Conservation (phyloP, 495 filamentous ascomycete genomes). For the Penicillium macrosclerotiorum region DNA sequence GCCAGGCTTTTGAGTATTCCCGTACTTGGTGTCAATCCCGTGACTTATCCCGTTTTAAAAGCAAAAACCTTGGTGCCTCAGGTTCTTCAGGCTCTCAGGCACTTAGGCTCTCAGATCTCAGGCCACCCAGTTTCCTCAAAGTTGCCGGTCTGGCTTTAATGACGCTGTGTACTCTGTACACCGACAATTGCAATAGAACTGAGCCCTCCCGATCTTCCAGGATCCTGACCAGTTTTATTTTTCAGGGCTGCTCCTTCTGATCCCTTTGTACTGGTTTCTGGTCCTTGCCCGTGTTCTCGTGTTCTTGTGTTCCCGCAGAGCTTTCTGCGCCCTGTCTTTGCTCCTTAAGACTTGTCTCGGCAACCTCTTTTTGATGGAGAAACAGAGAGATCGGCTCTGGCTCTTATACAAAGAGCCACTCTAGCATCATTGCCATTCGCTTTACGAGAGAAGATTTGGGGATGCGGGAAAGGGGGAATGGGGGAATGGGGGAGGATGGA, state of each 20-base stretch:
- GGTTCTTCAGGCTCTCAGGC: conserved; percentile 7
- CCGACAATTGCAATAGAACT: not conserved
- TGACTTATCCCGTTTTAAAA: conserved; percentile 3
- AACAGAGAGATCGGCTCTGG: conserved; percentile 25
- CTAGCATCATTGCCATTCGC: conserved; percentile 43
- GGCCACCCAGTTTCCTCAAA: too few relatives aligned
- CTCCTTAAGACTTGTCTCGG: conserved; percentile 29
- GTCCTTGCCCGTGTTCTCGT: conserved; percentile 12
- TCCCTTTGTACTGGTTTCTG: conserved; percentile 17
- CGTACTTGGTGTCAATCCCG: conserved; percentile 4
- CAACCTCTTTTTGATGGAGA: conserved; percentile 24
- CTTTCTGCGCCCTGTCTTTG: conserved; percentile 16
- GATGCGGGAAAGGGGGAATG: conserved; percentile 20
- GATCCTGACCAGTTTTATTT: conserved; percentile 5
- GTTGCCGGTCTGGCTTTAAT: too few relatives aligned
- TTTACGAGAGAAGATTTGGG: conserved; percentile 41
- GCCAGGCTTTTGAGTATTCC: not conserved
- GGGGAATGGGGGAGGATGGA: conserved; percentile 6
- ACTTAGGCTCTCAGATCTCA: not conserved
- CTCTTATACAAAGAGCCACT: conserved; percentile 42
- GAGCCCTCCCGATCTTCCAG: conserved; percentile 5
- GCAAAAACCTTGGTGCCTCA: conserved; percentile 12
- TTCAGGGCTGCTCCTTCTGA: conserved; percentile 4
- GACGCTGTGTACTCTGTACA: too few relatives aligned
- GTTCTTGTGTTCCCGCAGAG: conserved; percentile 14